Conservation (phyloP, 495 filamentous ascomycete species). For the Neurospora sp. region DNA sequence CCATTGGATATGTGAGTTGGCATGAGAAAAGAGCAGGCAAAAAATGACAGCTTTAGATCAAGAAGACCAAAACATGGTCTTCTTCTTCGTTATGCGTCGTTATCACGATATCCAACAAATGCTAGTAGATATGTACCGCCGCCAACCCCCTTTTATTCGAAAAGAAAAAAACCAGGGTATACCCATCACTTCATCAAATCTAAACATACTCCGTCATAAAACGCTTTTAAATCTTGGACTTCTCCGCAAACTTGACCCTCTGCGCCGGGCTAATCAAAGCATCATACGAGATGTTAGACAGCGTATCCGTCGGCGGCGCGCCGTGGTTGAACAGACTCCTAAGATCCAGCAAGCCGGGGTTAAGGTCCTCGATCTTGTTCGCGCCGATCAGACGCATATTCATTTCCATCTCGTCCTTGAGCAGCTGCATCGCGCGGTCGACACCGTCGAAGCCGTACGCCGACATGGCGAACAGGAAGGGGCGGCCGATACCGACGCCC, state of each 20-base stretch:
- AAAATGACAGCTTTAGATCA: too few species aligned
- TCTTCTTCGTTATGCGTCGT: neutral
- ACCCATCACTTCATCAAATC: neutral
- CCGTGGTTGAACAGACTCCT: conserved; percentile 62
- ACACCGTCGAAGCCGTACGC: conserved; percentile 84
- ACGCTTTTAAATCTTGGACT: neutral
- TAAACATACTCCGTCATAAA: neutral
- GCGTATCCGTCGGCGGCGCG: conserved; percentile 55
- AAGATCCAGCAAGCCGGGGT: conserved; percentile 66
- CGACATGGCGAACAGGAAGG: conserved; percentile 94
- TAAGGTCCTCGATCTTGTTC: conserved; percentile 61
- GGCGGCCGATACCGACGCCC: conserved; percentile 88
- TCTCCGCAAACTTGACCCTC: conserved; percentile 12
- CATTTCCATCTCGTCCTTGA: conserved; percentile 99
- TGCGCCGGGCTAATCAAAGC: conserved; percentile 33
- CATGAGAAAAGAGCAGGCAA: neutral
- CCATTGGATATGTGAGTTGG: neutral
- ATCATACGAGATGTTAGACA: conserved; percentile 38
- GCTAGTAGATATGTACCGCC: neutral
- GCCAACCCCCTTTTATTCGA: neutral
- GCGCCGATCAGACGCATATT: conserved; percentile 91
- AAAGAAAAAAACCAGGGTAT: neutral
- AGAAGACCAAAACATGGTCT: neutral
- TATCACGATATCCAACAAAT: neutral
- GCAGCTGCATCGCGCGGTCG: conserved; percentile 82